Percentiles rank a stretch among this genome's conserved stretches.
phyloP scores from a whole-genome alignment of 148 eudicot species.

The Rhododendron ovatum region DNA sequence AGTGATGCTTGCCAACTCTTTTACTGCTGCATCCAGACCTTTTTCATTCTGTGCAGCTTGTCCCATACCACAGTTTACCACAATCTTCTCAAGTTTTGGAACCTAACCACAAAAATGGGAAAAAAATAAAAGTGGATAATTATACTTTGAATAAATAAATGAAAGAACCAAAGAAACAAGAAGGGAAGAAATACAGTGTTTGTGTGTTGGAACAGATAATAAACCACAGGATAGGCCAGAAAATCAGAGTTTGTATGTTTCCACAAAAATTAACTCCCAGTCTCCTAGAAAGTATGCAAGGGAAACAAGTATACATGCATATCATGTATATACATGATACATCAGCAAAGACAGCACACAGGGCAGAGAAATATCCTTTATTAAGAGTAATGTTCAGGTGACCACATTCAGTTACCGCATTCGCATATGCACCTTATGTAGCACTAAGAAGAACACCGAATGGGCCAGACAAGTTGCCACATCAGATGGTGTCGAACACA shows the following conservation, averaged over 20 bases:
- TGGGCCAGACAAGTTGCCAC: background rate
- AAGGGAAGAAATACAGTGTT: background rate
- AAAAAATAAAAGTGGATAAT: background rate
- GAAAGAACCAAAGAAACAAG: background rate
- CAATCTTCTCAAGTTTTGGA: conserved; percentile 84
- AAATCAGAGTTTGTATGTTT: background rate
- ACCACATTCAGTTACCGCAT: background rate
- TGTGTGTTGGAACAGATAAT: background rate
- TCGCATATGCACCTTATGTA: background rate
- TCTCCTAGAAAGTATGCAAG: background rate
- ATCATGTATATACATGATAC: background rate
- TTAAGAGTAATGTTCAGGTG: background rate
- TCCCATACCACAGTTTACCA: conserved; percentile 93
- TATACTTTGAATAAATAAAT: background rate
- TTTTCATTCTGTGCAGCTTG: conserved; percentile 93
- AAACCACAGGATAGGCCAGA: background rate
- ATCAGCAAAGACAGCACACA: background rate
- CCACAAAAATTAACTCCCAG: background rate
- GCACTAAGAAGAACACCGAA: background rate
- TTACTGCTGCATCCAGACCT: conserved; percentile 86
- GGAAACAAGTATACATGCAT: background rate
- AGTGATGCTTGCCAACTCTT: conserved; percentile 73
- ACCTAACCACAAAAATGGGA: conserved; percentile 44
- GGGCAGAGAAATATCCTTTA: background rate
- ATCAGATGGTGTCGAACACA: background rate